Evolutionary conservation across 306 rosid genomes (phyloP), one percentile per base, ranked within the genome.

Genomic region (Acacia acuminata): DNA sequence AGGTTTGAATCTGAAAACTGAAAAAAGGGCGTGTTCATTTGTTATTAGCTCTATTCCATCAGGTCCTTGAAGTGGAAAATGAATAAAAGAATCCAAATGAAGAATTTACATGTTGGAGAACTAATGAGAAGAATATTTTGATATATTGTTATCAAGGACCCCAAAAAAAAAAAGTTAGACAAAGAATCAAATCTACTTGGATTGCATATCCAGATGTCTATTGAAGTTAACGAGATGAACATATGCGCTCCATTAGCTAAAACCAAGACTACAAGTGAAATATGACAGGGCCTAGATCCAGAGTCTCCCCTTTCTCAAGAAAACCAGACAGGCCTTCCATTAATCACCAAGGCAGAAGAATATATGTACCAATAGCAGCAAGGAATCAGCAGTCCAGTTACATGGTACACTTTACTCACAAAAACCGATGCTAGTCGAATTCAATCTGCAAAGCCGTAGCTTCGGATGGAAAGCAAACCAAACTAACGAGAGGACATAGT

Each of bases 401-500:
- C 82, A 85, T 81, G 81, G 73, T 79, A 76, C 14, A 56, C 44
- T 32, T 78, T 60, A 60, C 84, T 60, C 38, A 75, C 85, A 71
- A 64, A 84, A 87, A 73, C 61, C 40, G 4, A 40, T 4, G 75
- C 53, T 70, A 70, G 43, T 70, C 34, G 77, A 43, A 84, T 44
- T 75, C 75, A 77, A 81, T 77, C 76, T 77, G 55, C 66, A 82
- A 77, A 80, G 67, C 71, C 79, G 17, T 38, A 73, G 20, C 79
- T 47, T 75, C 60, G 63, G 20, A 81, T 53, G 69, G 73, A 73
- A 81, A 79, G 77, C 55, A 72, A 60, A 61, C 70, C 67, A 79
- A 89, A 74, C 80, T 89, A 91, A 86, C 94, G 92, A 82, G 76
- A 87, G 77, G 88, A 83, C 92, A 84, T 88, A 3, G 51, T 79